Evolutionary conservation across 352 stramenopile species (phyloP), one percentile per base, ranked within the genome.

Genomic region (Globisporangium lucens): DNA sequence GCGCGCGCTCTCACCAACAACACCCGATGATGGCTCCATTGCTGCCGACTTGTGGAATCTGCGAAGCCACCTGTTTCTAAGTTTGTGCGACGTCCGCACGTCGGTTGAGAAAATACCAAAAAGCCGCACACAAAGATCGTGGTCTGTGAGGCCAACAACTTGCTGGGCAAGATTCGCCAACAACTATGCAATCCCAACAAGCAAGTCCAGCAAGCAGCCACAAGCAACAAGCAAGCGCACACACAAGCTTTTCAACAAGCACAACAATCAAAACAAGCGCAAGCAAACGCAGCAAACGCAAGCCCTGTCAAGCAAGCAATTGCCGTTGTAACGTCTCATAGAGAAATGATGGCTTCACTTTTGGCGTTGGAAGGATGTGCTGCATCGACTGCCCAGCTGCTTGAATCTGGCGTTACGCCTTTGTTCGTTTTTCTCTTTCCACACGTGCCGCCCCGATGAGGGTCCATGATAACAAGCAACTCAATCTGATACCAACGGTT

Each of bases 21-120:
- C 53, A 24, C 3, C 12, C 15, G 13, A 20, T 47, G 29, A 60
- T 43, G 20, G 55, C 30, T 60, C 43, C 30, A 43, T 29, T 60
- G 17, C n/a, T 10, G 15, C 20, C 8, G n/a, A 47, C 56, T 49
- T 49, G 35, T 29, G 56, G 56, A 61, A 49, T 61, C 56, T 61
- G 33, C 20, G n/a, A 61, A 61, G 56, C 30, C 56, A 60, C 20
- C 15, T 51, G 22, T 2, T 1, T 29, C n/a, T 30, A 22, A 29
- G 20, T 47, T 61, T 27, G 29, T 59, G 55, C 29, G 49, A 56
- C 49, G 49, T 51, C 43, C 17, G 43, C 41, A 43, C n/a, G 15
- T 0, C 5, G 15, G 13, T 4, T 49, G 43, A 51, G 43, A 51
- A 51, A 51, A 51, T 51, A 12, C 15, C 43, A 51, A 51, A 51